Percentiles rank a stretch among this genome's conserved stretches.
phyloP scores from a whole-genome alignment of 305 asterid genomes.

The Rubia occidens region DNA sequence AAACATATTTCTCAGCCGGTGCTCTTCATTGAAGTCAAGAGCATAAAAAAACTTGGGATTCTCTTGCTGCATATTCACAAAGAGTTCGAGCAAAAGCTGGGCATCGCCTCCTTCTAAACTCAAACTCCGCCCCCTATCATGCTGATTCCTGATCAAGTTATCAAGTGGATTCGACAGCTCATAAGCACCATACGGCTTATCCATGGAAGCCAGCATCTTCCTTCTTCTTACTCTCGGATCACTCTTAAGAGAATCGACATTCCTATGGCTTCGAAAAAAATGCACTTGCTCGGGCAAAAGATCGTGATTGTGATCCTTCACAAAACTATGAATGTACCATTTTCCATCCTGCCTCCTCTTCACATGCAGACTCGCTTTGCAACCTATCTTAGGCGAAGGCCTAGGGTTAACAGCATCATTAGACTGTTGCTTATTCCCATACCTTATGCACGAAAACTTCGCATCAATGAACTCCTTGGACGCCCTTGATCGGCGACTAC shows the following conservation, averaged over 20 bases:
- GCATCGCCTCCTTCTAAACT: conserved; percentile 73
- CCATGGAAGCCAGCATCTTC: conserved; percentile 34
- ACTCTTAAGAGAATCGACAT: conserved; percentile 32
- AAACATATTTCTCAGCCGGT: conserved; percentile 70
- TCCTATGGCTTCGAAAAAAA: conserved; percentile 76
- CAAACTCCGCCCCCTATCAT: conserved; percentile 73
- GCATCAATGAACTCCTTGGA: conserved; percentile 91
- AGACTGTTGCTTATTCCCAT: conserved; percentile 88
- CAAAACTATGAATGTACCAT: conserved; percentile 77
- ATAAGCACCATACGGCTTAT: conserved; percentile 45
- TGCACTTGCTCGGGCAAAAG: conserved; percentile 84
- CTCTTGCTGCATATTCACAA: conserved; percentile 65
- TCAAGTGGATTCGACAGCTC: conserved; percentile 48
- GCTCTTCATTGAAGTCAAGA: conserved; percentile 75
- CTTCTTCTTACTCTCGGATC: conserved; percentile 53
- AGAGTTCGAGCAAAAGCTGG: conserved; percentile 59
- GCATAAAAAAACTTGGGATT: conserved; percentile 73
- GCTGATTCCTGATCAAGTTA: conserved; percentile 51
- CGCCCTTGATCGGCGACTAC: conserved; percentile 86
- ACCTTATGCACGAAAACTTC: conserved; percentile 82
- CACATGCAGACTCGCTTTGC: conserved; percentile 96
- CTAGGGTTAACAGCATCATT: conserved; percentile 84
- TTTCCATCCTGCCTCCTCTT: conserved; percentile 59
- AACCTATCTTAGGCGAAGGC: conserved; percentile 88
- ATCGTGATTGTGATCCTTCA: conserved; percentile 81